A percentile compares a stretch with the other conserved stretches of the same genome.
These are phyloP conservation scores for Jasminum sambac DNA, from an alignment of 257 asterid species.

Conservation along the genomic window DNA sequence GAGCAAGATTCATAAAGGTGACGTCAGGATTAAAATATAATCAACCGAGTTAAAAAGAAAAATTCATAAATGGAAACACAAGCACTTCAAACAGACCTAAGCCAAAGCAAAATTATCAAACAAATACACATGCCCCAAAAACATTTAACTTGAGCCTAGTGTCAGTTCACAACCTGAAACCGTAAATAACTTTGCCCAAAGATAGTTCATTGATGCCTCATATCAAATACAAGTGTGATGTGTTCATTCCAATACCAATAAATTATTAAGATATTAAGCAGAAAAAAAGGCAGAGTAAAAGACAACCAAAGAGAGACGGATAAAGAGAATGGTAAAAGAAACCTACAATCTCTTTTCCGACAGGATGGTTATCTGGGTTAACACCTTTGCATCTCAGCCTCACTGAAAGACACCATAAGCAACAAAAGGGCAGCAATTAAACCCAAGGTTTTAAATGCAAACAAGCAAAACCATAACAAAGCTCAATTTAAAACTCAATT, in stretches of 20 bases:
- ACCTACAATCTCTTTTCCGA: conserved; percentile 76
- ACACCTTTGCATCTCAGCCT: conserved; percentile 93
- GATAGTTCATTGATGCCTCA: background rate
- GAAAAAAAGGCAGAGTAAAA: background rate
- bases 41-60: background rate
- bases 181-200: background rate
- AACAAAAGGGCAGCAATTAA: background rate
- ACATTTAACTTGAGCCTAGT: background rate
- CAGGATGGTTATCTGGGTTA: conserved; percentile 76
- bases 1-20: background rate
- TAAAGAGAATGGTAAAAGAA: background rate
- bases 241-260: conserved; percentile 3
- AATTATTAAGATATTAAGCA: background rate
- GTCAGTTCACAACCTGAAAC: conserved; percentile 6
- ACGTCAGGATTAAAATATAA: background rate
- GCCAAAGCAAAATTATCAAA: background rate
- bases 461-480: too few species aligned
- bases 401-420: conserved; percentile 50
- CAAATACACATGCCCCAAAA: background rate
- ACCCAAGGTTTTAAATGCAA: too few species aligned
- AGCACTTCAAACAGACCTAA: background rate
- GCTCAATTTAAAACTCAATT: too few species aligned
- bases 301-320: background rate
- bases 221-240: background rate
- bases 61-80: background rate